These are phyloP conservation scores for Fusarium pilosicola DNA, from an alignment of 2,329 filamentous ascomycete genomes.

Conservation along the genomic window DNA sequence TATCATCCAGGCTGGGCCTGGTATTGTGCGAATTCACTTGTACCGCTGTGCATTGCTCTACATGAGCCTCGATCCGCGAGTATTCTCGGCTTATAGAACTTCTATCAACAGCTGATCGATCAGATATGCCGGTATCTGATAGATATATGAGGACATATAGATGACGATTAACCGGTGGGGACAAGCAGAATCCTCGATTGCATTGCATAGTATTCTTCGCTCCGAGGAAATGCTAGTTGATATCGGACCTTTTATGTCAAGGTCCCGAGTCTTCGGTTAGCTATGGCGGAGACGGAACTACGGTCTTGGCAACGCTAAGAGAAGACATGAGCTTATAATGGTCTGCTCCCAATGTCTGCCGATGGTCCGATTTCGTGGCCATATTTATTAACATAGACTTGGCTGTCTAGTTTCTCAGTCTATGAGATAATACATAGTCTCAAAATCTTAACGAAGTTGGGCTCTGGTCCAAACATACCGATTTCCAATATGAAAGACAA, in stretches of 20 bases:
- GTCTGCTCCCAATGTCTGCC: background rate
- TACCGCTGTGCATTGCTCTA: no score
- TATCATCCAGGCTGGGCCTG: no score
- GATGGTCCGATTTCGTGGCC: background rate
- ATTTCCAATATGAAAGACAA: background rate
- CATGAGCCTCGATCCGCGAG: accelerated
- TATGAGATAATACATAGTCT: background rate
- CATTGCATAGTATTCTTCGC: background rate
- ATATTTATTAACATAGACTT: background rate
- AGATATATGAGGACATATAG: no score
- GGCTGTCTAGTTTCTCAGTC: background rate
- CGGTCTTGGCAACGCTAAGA: background rate
- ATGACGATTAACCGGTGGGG: accelerated
- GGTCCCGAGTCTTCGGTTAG: background rate
- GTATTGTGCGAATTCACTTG: no score
- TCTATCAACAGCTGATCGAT: no score
- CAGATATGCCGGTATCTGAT: background rate
- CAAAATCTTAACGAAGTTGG: background rate
- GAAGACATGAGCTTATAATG: background rate
- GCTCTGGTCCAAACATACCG: background rate
- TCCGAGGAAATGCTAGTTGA: background rate
- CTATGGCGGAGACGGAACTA: background rate
- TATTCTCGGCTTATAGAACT: no score
- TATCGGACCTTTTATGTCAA: background rate
- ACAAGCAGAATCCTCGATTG: accelerated